Conservation (phyloP, 2,329 filamentous ascomycete species). For the Phaeoacremonium minimum region DNA sequence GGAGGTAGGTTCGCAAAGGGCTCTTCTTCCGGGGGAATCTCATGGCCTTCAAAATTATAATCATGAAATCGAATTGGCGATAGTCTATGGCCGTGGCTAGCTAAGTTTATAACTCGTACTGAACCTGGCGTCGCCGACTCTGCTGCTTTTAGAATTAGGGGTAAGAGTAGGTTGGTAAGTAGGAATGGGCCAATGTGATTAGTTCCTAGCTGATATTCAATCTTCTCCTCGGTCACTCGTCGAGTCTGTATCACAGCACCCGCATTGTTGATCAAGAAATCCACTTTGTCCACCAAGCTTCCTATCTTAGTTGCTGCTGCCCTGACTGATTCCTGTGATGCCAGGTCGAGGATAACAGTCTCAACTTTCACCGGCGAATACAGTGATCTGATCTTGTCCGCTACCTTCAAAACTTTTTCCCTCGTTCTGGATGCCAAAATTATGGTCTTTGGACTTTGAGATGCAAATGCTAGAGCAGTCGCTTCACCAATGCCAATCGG, state of each 20-base stretch:
- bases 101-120: slow-evolving; percentile 35
- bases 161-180: slow-evolving; percentile 39
- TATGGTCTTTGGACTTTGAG: slow-evolving; percentile 34
- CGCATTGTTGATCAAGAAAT: slow-evolving; percentile 15
- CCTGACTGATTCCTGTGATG: slow-evolving; percentile 28
- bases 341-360: slow-evolving; percentile 28
- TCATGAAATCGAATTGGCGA: slow-evolving; percentile 36
- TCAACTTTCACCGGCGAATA: slow-evolving; percentile 28
- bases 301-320: slow-evolving; percentile 27
- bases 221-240: slow-evolving; percentile 13
- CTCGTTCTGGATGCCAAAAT: slow-evolving; percentile 39
- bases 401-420: slow-evolving; percentile 34
- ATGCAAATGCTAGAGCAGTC: slow-evolving; percentile 36
- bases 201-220: slow-evolving; percentile 32
- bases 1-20: slow-evolving; percentile 1
- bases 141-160: slow-evolving; percentile 29
- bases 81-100: slow-evolving; percentile 30
- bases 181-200: slow-evolving; percentile 46
- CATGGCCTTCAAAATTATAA: slow-evolving; percentile 21
- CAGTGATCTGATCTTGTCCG: slow-evolving; percentile 25
- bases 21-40: slow-evolving; percentile 5
- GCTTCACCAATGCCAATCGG: slow-evolving; percentile 34
- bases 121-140: slow-evolving; percentile 10
- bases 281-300: slow-evolving; percentile 23
- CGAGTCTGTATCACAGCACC: slow-evolving; percentile 3